These are phyloP conservation scores for Pelargonium fulgidum DNA, from an alignment of 441 rosid species.

Conservation along the genomic window DNA sequence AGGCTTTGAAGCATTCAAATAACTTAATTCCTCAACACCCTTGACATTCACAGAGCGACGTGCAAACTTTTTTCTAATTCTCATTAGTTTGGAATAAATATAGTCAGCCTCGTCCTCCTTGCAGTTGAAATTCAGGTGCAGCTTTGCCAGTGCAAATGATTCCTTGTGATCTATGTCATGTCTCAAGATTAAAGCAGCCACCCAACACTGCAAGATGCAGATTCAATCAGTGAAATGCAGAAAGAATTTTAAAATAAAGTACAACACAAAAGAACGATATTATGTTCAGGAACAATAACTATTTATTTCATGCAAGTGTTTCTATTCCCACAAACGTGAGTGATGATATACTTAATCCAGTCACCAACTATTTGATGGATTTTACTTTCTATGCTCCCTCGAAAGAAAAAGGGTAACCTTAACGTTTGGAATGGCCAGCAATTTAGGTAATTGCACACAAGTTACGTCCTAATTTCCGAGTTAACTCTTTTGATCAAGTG, in stretches of 20 bases:
- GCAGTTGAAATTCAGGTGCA: constrained; percentile 57
- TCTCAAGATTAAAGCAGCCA: constrained; percentile 62
- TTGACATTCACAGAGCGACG: constrained; percentile 3
- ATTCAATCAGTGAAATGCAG: neutral
- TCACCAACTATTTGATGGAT: neutral
- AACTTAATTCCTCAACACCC: constrained; percentile 13
- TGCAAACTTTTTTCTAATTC: constrained; percentile 51
- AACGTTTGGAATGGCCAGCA: neutral
- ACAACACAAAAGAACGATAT: neutral
- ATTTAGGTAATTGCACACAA: neutral
- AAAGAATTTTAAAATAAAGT: neutral
- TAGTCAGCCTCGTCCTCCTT: constrained; percentile 53
- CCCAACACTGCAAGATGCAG: constrained; percentile 54
- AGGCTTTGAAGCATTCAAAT: constrained; percentile 8
- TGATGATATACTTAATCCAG: neutral
- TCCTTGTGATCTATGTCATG: constrained; percentile 51
- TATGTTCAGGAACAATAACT: neutral
- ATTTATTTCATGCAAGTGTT: neutral
- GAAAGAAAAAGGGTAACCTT: neutral
- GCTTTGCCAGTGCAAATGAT: constrained; percentile 61
- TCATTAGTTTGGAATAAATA: constrained; percentile 45
- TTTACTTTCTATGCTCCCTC: neutral
- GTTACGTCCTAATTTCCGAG: neutral
- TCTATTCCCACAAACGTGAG: neutral
- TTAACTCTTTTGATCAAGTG: too few species aligned